Conservation (phyloP, 116 monocot genomes). For the Phalaenopsis hybrid region DNA sequence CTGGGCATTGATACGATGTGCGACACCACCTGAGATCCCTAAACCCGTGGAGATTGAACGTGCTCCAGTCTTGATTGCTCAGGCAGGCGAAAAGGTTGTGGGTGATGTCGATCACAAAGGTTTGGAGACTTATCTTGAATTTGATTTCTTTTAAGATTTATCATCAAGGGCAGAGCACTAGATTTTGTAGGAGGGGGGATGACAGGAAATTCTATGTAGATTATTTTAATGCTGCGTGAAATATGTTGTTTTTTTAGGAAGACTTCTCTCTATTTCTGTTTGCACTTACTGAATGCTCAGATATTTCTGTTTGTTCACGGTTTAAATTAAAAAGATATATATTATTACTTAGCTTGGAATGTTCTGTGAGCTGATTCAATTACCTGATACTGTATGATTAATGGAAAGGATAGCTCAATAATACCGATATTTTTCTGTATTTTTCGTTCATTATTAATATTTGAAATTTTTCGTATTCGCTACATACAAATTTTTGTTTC, state of each 20-base stretch:
- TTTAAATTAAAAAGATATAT: background rate
- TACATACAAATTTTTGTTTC: background rate
- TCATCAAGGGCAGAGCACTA: slow-evolving; percentile 2
- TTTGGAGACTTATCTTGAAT: slow-evolving; percentile 46
- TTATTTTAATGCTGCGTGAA: background rate
- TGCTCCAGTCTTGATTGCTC: slow-evolving; percentile 5
- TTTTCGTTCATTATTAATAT: background rate
- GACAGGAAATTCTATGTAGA: background rate
- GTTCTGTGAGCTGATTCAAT: slow-evolving; percentile 4
- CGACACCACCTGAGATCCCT: slow-evolving; percentile 57
- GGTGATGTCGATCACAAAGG: slow-evolving; percentile 36
- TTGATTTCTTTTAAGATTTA: slow-evolving; percentile 65
- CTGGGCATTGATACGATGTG: slow-evolving; percentile 69
- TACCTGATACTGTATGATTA: background rate
- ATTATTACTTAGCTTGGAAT: background rate
- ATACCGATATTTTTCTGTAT: background rate
- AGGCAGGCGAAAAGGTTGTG: slow-evolving; percentile 25
- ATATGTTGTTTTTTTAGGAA: background rate
- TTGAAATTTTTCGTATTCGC: background rate
- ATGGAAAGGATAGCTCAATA: background rate
- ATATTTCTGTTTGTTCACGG: background rate
- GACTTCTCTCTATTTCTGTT: background rate
- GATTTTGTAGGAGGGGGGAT: slow-evolving; percentile 3
- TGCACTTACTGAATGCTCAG: background rate
- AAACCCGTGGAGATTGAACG: slow-evolving; percentile 32